Evolutionary conservation across 345 rosid genomes (phyloP), one percentile per base, ranked within the genome.

Genomic region (Xanthoceras sorbifolium): DNA sequence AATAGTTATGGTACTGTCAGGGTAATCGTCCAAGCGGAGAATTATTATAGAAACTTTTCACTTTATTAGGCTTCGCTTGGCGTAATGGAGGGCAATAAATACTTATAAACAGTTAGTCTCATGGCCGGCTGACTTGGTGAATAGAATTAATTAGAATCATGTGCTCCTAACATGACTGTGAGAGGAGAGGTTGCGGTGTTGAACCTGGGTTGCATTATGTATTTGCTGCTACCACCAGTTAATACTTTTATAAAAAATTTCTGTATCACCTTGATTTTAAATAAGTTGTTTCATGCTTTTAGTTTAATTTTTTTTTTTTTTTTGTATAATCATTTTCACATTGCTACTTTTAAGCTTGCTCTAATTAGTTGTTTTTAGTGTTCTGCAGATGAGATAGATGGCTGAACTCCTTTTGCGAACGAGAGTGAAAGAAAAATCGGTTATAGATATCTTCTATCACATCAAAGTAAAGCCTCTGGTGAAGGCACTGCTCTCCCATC

Each of bases 341-440:
- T 31, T 77, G 34, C 71, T 72, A 36, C 44, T 72, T 57, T 28
- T 29, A 15, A 28, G 52, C 64, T 74, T 72, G 50, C 22, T 50
- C 69, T 79, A 68, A 77, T 66, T 66, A 23, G 12, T 14, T 6
- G 28, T 72, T 79, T 79, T 67, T 69, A 68, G 67, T 80, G 71
- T 72, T 75, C 28, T 55, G 79, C 85, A 86, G 89, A 65, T 72
- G 67, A 40, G 42, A 60, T 6, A 3, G 44, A 71, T 52, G 66
- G 54, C 52, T 44, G 79, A 62, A 6, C 31, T 38, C 26, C 5
- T 54, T n/a, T 29, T 42, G 36, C 61, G 73, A 44, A 26, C 2
- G 69, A 36, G 46, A 38, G 67, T 9, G 63, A 12, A 31, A 23
- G 46, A 69, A 80, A n/a, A 44, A 46, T 67, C 32, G 18, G 71